phyloP scores from a whole-genome alignment of 495 filamentous ascomycete genomes.

The Lophium mytilinum region DNA sequence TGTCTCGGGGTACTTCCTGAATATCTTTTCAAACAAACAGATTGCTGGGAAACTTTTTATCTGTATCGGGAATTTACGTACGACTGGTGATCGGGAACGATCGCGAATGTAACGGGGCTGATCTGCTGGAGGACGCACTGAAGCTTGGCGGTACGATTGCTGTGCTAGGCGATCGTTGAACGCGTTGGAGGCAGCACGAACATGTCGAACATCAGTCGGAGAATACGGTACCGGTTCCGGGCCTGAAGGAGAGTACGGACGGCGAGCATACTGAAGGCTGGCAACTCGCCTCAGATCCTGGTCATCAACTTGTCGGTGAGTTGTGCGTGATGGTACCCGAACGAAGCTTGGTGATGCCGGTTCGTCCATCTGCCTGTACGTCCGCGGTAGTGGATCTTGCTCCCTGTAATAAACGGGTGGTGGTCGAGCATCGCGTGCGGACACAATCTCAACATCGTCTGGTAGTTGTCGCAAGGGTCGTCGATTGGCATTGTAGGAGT shows the following conservation, averaged over 20 bases:
- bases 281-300: constrained; percentile 52
- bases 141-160: constrained; percentile 46
- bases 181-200: constrained; percentile 54
- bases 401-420: constrained; percentile 22
- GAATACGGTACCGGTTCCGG: constrained; percentile 9
- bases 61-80: no score
- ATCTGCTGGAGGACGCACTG: constrained; percentile 35
- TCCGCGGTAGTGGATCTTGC: constrained; percentile 14
- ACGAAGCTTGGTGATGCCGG: constrained; percentile 34
- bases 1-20: no score
- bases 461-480: constrained; percentile 45
- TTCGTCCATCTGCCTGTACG: constrained; percentile 27
- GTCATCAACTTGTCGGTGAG: constrained; percentile 43
- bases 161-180: constrained; percentile 47
- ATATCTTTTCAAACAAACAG: no score
- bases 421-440: constrained; percentile 35
- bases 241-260: constrained; percentile 33
- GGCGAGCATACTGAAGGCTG: constrained; percentile 41
- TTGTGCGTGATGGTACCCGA: constrained; percentile 39
- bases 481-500: constrained; percentile 32
- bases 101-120: constrained; percentile 41
- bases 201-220: constrained; percentile 10
- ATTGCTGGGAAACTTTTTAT: no score
- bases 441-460: constrained; percentile 38
- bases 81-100: constrained; percentile 48